Base-by-base conservation (phyloP, 306 rosid genomes). In the Macrotyloma uniflorum region DNA sequence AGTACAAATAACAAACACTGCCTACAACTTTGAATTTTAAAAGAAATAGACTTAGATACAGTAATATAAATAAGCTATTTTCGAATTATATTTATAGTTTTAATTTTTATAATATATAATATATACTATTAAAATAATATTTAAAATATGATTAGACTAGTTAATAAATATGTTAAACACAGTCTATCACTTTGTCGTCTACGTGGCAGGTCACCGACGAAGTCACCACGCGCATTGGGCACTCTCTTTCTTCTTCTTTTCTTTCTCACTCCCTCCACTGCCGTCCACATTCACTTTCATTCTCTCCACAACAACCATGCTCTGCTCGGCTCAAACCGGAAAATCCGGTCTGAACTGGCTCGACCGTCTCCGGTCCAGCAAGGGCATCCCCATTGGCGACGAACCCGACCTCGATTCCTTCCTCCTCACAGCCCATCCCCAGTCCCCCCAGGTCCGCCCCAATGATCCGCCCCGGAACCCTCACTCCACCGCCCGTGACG, bases 361-460 rank as follows among this genome's bases (percentile, higher is more conserved):
- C 55, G 93, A 91, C 87, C 93, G 99, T 3, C 98, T 95, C 75
- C 94, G 98, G 16, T 91, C 94, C 81, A 89, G 40, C 80, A 93
- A 87, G 72, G 99, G 98, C 46, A 81, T 95, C 75, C 93, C 97
- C 0, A 72, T 89, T 85, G 86, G 75, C 75, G 89, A 91, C 54
- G 50, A 85, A 62, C 85, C 75, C 11, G 89, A 82, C 84, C 97
- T 91, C 35, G 97, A 87, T 49, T 86, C 88, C 66, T 91, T 91
- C 90, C 91, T 92, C 76, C 86, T 55, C 62, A 28, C 14, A 8
- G 53, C 78, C 83, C 86, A 80, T 54, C 72, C 89, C 3, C 87
- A 28, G 50, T 65, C 85, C 28, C 70, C 77, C 15, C 55, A 51
- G 15, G 2, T 68, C 55, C 83, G 59, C 4, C 47, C 84, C 33